Evolutionary conservation across 2,329 filamentous ascomycete species (phyloP), one percentile per base, ranked within the genome.

Genomic region (Monilinia vaccinii-corymbosi): DNA sequence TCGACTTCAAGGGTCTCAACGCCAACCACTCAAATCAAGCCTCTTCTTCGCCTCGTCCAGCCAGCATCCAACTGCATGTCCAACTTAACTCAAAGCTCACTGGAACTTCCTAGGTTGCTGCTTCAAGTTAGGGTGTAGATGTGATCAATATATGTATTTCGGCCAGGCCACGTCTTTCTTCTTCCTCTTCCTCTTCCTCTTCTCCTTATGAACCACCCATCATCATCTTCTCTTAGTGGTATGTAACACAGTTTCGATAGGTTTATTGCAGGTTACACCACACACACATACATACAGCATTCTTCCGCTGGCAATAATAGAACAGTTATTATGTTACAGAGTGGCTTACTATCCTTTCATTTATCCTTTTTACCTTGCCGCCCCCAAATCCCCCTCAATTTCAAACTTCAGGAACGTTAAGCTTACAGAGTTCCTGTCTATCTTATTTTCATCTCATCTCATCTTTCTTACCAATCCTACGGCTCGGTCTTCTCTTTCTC

Each of bases 101-200:
- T n/a, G 40, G n/a, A 21, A 21, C 23, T 53, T 53, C 25, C 36
- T 42, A 53, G n/a, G n/a, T n/a, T n/a, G n/a, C n/a, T n/a, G n/a
- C n/a, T n/a, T n/a, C n/a, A n/a, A n/a, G n/a, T n/a, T n/a, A n/a
- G n/a, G n/a, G n/a, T 31, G 6, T 40, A 31, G 18, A 53, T 44
- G 16, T 53, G 51, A 53, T 53, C 6, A 31, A 53, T 53, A 53
- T 44, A 44, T 53, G 51, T 53, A 44, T 53, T 32, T 9, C 11
- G 18, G n/a, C 38, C 51, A 53, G 25, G 32, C 25, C 25, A 53
- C 25, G 18, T 53, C n/a, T n/a, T n/a, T n/a, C n/a, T n/a, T n/a
- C n/a, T n/a, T n/a, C n/a, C n/a, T n/a, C n/a, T n/a, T n/a, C n/a
- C n/a, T n/a, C n/a, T n/a, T n/a, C n/a, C n/a, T n/a, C n/a, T n/a